Evolutionary conservation across 2,329 filamentous ascomycete species (phyloP).

Genomic region (Emmonsiellopsis sp.): DNA sequence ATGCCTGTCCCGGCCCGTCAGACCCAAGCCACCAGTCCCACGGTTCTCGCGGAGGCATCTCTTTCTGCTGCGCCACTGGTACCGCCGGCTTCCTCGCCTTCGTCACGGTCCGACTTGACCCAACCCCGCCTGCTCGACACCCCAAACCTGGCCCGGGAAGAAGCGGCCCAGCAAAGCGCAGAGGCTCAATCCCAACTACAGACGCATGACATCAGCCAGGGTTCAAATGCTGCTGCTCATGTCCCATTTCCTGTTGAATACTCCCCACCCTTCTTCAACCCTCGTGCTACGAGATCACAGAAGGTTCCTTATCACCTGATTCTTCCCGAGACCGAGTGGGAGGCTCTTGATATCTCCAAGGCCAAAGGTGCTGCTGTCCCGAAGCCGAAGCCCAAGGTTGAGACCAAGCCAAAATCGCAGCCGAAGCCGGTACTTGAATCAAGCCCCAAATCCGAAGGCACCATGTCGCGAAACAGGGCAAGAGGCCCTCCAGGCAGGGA

Average conservation of each 20-base stretch:
- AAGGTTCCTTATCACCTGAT: not conserved
- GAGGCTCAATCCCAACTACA: too few relatives aligned
- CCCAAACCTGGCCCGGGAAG: not conserved
- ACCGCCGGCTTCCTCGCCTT: not conserved
- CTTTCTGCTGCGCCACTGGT: not conserved
- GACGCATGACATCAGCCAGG: too few relatives aligned
- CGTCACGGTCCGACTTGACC: not conserved
- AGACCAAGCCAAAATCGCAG: not conserved
- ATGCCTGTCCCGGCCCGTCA: not conserved
- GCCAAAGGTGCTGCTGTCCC: not conserved
- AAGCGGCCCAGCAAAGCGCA: too few relatives aligned
- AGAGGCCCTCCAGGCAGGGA: conserved; percentile 29
- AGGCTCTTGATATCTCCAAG: conserved; percentile 15
- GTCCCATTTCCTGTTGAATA: too few relatives aligned
- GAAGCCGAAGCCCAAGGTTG: not conserved
- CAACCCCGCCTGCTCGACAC: not conserved
- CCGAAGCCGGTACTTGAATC: not conserved
- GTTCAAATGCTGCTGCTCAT: too few relatives aligned
- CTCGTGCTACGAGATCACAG: too few relatives aligned
- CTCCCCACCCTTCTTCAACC: too few relatives aligned
- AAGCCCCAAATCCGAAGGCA: not conserved
- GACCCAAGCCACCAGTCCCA: not conserved
- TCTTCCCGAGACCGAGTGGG: conserved; percentile 15
- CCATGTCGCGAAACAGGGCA: conserved; percentile 35
- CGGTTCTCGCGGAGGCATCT: not conserved